These are phyloP conservation scores for Berberis thunbergii DNA, from an alignment of 164 flowering plant species.

Conservation along the genomic window DNA sequence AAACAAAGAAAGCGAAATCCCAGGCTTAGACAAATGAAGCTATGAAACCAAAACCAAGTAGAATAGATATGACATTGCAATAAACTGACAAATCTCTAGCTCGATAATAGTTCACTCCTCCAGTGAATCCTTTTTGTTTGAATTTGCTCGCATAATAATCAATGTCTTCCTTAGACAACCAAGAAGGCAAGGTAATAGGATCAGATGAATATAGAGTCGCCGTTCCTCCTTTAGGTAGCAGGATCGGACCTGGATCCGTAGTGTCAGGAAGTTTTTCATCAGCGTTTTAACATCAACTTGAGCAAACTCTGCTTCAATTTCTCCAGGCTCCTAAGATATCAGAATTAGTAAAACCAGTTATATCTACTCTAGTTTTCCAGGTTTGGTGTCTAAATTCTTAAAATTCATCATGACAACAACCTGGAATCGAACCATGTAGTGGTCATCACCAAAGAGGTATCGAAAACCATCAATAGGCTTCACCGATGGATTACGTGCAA, in stretches of 20 bases:
- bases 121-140: constrained; percentile 27
- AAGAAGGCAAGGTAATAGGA: no score
- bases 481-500: constrained; percentile 32
- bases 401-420: constrained; percentile 15
- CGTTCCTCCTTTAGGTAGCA: constrained; percentile 35
- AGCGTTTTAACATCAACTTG: constrained; percentile 15
- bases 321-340: neutral
- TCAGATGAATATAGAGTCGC: constrained; percentile 6
- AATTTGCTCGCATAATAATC: constrained; percentile 26
- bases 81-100: constrained; percentile 15
- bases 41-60: no score
- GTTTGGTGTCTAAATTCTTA: neutral
- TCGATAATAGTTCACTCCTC: constrained; percentile 27
- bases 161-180: constrained; percentile 17
- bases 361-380: neutral
- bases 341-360: neutral
- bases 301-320: constrained; percentile 41
- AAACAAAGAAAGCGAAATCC: neutral
- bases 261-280: no score
- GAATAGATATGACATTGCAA: neutral
- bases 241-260: constrained; percentile 24
- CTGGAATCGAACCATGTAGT: constrained; percentile 73
- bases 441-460: constrained; percentile 56
- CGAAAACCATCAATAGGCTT: constrained; percentile 29
- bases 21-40: neutral